These are phyloP conservation scores for Cladosporium sphaerospermum DNA, from an alignment of 2,329 filamentous ascomycete genomes.

Conservation along the genomic window DNA sequence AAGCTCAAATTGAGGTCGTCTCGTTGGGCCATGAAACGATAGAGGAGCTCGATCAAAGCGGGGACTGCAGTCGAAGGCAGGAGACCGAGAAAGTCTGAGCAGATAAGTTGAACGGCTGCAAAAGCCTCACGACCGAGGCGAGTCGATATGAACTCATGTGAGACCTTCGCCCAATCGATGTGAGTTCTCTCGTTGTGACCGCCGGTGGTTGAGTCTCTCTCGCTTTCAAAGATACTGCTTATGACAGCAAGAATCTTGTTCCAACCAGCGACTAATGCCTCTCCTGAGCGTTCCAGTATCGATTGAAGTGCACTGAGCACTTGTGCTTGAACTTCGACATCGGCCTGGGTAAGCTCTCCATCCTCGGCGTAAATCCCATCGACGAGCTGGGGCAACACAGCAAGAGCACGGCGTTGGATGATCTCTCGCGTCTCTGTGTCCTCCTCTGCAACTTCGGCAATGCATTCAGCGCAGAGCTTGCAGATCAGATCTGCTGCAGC, in stretches of 20 bases:
- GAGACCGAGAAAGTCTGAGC: constrained; percentile 83
- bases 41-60: constrained; percentile 80
- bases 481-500: constrained; percentile 46
- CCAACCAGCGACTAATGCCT: constrained; percentile 79
- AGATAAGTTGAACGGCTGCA: constrained; percentile 81
- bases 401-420: constrained; percentile 27
- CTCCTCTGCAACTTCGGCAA: constrained; percentile 48
- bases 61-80: constrained; percentile 63
- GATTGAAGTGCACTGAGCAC: constrained; percentile 59
- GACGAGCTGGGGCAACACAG: constrained; percentile 43
- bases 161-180: constrained; percentile 26
- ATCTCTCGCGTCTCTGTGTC: constrained; percentile 27
- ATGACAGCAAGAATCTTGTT: constrained; percentile 79
- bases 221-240: constrained; percentile 64
- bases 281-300: constrained; percentile 83
- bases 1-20: constrained; percentile 94
- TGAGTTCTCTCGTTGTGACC: constrained; percentile 12
- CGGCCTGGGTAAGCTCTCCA: constrained; percentile 22
- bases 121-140: constrained; percentile 82
- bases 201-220: not conserved
- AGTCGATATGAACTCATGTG: constrained; percentile 49
- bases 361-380: constrained; percentile 25
- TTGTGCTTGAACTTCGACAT: constrained; percentile 59
- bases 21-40: constrained; percentile 80
- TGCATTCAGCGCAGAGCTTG: constrained; percentile 42